Evolutionary conservation across 179 eudicot genomes (phyloP).

Genomic region (Heliamphora ciliata): DNA sequence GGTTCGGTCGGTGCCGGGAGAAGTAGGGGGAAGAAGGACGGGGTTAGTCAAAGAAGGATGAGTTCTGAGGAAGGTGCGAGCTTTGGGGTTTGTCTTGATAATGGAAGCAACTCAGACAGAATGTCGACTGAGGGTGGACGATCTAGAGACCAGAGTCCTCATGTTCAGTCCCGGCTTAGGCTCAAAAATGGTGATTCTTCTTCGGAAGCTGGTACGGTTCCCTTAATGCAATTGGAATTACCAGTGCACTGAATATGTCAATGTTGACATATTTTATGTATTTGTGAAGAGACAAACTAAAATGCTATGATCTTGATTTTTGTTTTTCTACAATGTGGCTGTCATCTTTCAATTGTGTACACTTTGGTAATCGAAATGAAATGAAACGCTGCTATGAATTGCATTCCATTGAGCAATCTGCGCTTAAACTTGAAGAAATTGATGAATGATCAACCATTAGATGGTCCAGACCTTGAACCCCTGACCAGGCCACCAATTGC

Average conservation of each 20-base stretch:
- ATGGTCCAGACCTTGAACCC: not conserved
- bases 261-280: no score
- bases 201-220: constrained; percentile 51
- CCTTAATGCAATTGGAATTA: not conserved
- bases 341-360: no score
- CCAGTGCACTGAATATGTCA: not conserved
- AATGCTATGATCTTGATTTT: no score
- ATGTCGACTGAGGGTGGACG: constrained; percentile 51
- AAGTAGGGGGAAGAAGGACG: no score
- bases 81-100: constrained; percentile 29
- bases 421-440: no score
- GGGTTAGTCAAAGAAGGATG: constrained; percentile 20
- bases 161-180: constrained; percentile 50
- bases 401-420: not conserved
- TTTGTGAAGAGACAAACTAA: not conserved
- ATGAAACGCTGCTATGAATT: not conserved
- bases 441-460: no score
- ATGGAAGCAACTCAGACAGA: constrained; percentile 47
- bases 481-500: not conserved
- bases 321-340: no score
- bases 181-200: constrained; percentile 47
- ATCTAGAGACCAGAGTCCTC: constrained; percentile 46
- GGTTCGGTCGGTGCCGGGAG: constrained; percentile 4
- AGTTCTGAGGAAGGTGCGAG: constrained; percentile 33
- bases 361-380: not conserved